Base-by-base conservation (phyloP, 257 asterid species). In the Euphrasia confusa region DNA sequence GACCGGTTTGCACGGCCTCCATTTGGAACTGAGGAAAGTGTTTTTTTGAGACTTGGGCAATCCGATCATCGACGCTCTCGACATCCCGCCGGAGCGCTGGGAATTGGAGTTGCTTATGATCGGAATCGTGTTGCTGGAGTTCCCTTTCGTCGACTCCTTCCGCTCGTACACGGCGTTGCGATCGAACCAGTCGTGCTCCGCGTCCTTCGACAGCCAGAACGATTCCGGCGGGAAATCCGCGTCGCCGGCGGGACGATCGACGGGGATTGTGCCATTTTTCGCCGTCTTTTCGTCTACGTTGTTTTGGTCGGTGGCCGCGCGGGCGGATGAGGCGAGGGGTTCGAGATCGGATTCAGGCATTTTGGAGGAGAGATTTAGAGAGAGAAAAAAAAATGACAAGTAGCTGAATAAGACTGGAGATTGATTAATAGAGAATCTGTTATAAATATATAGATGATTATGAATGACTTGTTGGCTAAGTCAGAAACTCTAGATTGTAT, bases 121-220 rank as follows among this genome's bases (percentile, higher is more conserved):
- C 1, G 75, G 71, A 40, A 60, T 80, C 68, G 50, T 27, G 53
- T 77, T n/a, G 59, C 76, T 58, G 54, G 81, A 66, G 40, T 73
- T 74, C 14, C 91, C 98, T 71, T 65, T 86, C 2, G 83, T 75
- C 3, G 98, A 91, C 9, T 86, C 85, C 30, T 81, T 88, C 24
- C 98, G 80, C 76, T 88, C 96, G 68, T 68, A 72, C 68, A 84
- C 72, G 18, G 95, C 95, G 72, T 81, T 81, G 0, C 94, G 85
- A 57, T 90, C 89, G 59, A 87, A 81, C 97, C 97, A 90, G 11
- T 90, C 97, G 62, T 78, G 79, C 60, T 85, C 98, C 0, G 94
- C 94, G 44, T 91, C 98, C 45, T 80, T 88, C 0, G 98, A 88
- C 0, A 91, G 77, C 92, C 95, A 88, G 78, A 88, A 91, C 0